phyloP scores from a whole-genome alignment of 169 alveolate genomes.

The Plasmodium berghei region DNA sequence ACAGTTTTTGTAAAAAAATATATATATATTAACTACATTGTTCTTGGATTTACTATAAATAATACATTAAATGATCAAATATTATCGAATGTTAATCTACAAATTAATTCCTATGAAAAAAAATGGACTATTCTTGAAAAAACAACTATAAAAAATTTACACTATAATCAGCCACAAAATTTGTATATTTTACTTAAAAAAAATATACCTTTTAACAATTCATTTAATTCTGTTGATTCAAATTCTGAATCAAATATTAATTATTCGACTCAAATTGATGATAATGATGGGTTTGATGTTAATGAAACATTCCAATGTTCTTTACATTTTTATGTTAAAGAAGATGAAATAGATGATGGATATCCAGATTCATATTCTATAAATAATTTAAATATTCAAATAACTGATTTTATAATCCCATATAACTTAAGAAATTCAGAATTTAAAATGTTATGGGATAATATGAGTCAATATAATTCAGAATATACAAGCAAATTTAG shows the following conservation, averaged over 20 bases:
- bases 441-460: slow-evolving; percentile 79
- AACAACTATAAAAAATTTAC: slow-evolving; percentile 38
- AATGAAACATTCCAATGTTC: slow-evolving; percentile 69
- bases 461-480: slow-evolving; percentile 57
- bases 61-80: slow-evolving; percentile 82
- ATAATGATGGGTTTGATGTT: slow-evolving; percentile 36
- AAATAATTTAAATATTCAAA: slow-evolving; percentile 78
- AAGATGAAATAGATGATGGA: slow-evolving; percentile 74
- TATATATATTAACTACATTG: slow-evolving; percentile 76
- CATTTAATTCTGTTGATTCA: not conserved
- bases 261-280: not conserved
- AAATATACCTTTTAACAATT: not conserved
- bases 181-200: slow-evolving; percentile 36
- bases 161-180: slow-evolving; percentile 45
- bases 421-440: slow-evolving; percentile 76
- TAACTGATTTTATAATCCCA: slow-evolving; percentile 78
- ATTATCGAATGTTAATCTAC: slow-evolving; percentile 16
- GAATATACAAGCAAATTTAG: slow-evolving; percentile 80
- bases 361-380: slow-evolving; percentile 80
- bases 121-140: slow-evolving; percentile 45
- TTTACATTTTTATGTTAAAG: slow-evolving; percentile 75
- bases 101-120: slow-evolving; percentile 33
- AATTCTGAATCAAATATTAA: not conserved
- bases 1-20: slow-evolving; percentile 81
- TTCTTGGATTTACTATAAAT: slow-evolving; percentile 84